These are phyloP conservation scores for Brasilioporus rufonigricans DNA, from an alignment of 768 basidiomycete genomes.

Conservation along the genomic window DNA sequence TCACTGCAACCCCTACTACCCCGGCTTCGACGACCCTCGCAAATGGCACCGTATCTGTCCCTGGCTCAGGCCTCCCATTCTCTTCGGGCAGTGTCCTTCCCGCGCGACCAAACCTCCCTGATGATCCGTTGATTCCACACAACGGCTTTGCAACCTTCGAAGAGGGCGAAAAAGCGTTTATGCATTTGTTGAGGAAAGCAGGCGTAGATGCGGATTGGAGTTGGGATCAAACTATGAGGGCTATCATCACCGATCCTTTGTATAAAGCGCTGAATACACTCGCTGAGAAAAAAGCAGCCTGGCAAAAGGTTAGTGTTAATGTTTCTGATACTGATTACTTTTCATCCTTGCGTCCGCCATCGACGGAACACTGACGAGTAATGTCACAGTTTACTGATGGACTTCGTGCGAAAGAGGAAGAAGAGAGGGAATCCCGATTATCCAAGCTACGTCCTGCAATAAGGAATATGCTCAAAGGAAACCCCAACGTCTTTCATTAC, in stretches of 20 bases:
- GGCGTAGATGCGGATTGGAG: slow-evolving; percentile 92
- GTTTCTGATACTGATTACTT: background rate
- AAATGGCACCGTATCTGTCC: slow-evolving; percentile 48
- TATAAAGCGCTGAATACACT: slow-evolving; percentile 93
- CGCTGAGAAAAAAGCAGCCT: slow-evolving; percentile 91
- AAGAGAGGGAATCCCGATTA: slow-evolving; percentile 81
- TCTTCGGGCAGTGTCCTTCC: slow-evolving; percentile 61
- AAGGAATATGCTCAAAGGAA: slow-evolving; percentile 82
- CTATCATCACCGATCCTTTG: slow-evolving; percentile 96
- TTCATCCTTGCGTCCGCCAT: background rate
- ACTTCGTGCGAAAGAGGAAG: slow-evolving; percentile 77
- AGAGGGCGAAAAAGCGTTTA: slow-evolving; percentile 94
- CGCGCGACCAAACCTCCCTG: slow-evolving; percentile 75
- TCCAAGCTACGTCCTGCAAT: slow-evolving; percentile 84
- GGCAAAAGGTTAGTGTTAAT: slow-evolving; percentile 73
- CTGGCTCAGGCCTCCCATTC: slow-evolving; percentile 60
- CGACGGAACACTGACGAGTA: slow-evolving; percentile 5
- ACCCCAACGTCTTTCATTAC: slow-evolving; percentile 87
- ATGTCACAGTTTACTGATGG: slow-evolving; percentile 61
- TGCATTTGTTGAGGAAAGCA: slow-evolving; percentile 82
- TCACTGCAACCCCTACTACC: slow-evolving; percentile 43
- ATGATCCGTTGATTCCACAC: slow-evolving; percentile 85
- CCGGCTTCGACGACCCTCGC: slow-evolving; percentile 38
- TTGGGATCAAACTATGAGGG: slow-evolving; percentile 98
- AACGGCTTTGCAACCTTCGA: slow-evolving; percentile 84